Evolutionary conservation across 345 rosid genomes (phyloP), one percentile per base, ranked within the genome.

Genomic region (Viola odorata): DNA sequence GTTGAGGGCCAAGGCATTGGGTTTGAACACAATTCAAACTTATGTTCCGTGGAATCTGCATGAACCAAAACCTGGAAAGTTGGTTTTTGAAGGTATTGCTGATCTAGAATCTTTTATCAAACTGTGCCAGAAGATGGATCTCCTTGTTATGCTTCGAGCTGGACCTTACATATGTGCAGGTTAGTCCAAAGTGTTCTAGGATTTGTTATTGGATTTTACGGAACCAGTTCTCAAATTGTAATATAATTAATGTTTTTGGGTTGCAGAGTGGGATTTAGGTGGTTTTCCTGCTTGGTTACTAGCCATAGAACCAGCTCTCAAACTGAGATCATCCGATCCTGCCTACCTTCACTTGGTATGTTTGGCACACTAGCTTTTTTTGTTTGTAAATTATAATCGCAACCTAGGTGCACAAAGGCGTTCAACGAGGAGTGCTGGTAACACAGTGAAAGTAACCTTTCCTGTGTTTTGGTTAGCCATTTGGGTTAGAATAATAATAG

Each of bases 81-180:
- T 84, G 23, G 83, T 81, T 67, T 89, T 89, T 73, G 85, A 84
- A 54, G 94, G 96, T 60, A 84, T 87, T 76, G 85, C 88, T 15
- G 86, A 92, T 75, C 63, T 92, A 17, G 73, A 81, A 9, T 81
- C 86, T 14, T 92, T 85, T 73, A 71, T 92, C 62, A 82, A 79
- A 72, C 83, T 92, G 37, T 89, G 96, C 78, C 82, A 89, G 69
- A 87, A 84, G 68, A 83, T 87, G 67, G 85, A 75, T 77, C 76
- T 92, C 37, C 68, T 87, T 65, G 96, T 92, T 73, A 85, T 92
- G 98, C 85, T 92, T 73, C 98, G 96, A 45, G 75, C 79, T 45
- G 98, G 98, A 55, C 98, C 98, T 57, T 92, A 92, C 68, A 85
- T 92, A 38, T 92, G 96, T 63, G 98, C 76, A 83, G 98, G 98